Percentiles rank a stretch among this genome's conserved stretches.
These are phyloP conservation scores for Hygrophorus russula DNA, from an alignment of 768 basidiomycete species.

Conservation along the genomic window DNA sequence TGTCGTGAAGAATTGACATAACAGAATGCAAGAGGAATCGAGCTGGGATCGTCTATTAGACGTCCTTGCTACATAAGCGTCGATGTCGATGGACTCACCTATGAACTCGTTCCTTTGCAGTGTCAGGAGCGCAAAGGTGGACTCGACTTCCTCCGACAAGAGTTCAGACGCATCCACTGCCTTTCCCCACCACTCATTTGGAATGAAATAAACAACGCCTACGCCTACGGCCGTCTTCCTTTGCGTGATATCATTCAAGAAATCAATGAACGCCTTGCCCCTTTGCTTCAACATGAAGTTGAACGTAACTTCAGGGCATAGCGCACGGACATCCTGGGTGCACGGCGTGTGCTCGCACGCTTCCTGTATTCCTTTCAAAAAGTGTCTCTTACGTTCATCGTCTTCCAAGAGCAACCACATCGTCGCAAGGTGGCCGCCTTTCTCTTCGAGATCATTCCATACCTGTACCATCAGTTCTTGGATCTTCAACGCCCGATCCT, in stretches of 20 bases:
- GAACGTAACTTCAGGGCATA: constrained; percentile 11
- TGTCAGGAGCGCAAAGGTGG: constrained; percentile 7
- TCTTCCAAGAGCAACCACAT: constrained; percentile 12
- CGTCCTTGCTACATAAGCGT: neutral
- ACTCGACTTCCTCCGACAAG: neutral
- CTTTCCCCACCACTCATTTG: constrained; percentile 12
- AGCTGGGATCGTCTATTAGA: neutral
- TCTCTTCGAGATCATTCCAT: neutral
- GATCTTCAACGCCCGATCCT: neutral
- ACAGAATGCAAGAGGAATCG: constrained; percentile 3
- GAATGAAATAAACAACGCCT: constrained; percentile 6
- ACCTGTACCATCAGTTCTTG: constrained; percentile 1
- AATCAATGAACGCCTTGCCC: constrained; percentile 3
- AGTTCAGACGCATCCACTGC: constrained; percentile 3
- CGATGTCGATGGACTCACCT: constrained; percentile 2
- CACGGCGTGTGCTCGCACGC: constrained; percentile 2
- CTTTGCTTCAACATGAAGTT: constrained; percentile 5
- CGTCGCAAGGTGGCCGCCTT: constrained; percentile 6
- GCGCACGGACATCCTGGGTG: constrained; percentile 9
- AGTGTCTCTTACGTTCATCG: constrained; percentile 6
- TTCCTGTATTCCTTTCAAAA: constrained; percentile 9
- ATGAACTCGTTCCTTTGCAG: constrained; percentile 12
- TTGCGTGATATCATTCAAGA: constrained; percentile 1
- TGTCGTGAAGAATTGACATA: constrained; percentile 5
- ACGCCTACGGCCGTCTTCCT: constrained; percentile 1